phyloP scores from a whole-genome alignment of 768 basidiomycete genomes.

The Mrakia frigida region DNA sequence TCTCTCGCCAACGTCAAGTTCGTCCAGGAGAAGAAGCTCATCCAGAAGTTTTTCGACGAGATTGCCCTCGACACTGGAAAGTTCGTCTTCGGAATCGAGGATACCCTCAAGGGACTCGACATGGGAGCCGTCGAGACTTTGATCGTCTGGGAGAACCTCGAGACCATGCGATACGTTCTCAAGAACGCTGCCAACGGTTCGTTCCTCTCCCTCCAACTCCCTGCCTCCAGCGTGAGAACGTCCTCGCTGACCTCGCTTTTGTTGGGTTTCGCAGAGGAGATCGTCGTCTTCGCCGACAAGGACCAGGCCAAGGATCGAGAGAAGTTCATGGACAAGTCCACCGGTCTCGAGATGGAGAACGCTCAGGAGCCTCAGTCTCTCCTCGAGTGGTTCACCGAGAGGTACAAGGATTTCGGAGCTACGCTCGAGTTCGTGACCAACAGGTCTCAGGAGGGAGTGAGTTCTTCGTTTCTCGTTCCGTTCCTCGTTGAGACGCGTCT shows the following conservation, averaged over 20 bases:
- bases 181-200: constrained; percentile 87
- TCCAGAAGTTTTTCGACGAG: constrained; percentile 98
- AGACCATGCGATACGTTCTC: constrained; percentile 77
- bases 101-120: constrained; percentile 92
- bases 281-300: constrained; percentile 68
- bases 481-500: background rate
- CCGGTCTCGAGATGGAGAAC: constrained; percentile 93
- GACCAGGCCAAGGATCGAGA: constrained; percentile 85
- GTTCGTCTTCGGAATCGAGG: constrained; percentile 96
- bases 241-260: background rate
- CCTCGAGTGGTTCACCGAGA: constrained; percentile 97
- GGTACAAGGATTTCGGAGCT: constrained; percentile 96
- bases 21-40: constrained; percentile 96
- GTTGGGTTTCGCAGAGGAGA: constrained; percentile 59
- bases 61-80: constrained; percentile 94
- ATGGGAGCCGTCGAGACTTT: constrained; percentile 94
- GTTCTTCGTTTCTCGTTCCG: background rate
- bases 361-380: constrained; percentile 71
- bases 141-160: constrained; percentile 97
- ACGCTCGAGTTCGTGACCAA: constrained; percentile 94
- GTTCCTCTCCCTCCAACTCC: constrained; percentile 29
- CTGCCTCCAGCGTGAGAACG: background rate
- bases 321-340: constrained; percentile 92
- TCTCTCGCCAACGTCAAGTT: constrained; percentile 98
- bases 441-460: constrained; percentile 79